Base-by-base conservation (phyloP, 2,329 filamentous ascomycete species). In the Leptoxyphium fumago region DNA sequence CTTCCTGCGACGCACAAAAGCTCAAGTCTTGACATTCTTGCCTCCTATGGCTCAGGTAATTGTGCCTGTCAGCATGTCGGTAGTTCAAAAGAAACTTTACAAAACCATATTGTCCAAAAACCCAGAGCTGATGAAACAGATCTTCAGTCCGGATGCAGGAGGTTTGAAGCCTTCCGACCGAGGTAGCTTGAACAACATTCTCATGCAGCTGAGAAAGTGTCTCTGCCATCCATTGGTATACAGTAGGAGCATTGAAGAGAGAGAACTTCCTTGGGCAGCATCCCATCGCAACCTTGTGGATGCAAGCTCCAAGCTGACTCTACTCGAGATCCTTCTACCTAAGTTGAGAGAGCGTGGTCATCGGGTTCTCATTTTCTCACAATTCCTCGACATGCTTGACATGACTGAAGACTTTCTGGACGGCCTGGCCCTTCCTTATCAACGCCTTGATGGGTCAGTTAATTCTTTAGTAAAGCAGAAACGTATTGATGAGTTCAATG, bases 181-280 rank as follows among this genome's bases (percentile, higher is more conserved):
- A 5, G 80, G 84, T 38, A 89, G 79, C 49, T 66, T 96, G 45
- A 94, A 82, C 71, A 98, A 98, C 54, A 94, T 98, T 34, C 64
- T 98, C 38, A 86, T 95, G 75, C 91, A 98, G 61, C 72, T 98
- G 14, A 78, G 91, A 14, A 96, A 95, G 61, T 94, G 86, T 51
- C 71, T 98, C 2, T 95, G 89, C 51, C 93, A 98, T 62, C 91
- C 93, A 0, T 98, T 96, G 59, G 79, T 96, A 41, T 98, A 95
- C 69, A 95, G 80, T 55, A 72, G 77, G 36, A 80, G 83, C 17
- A 91, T 98, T 46, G 93, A 98, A 63, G 91, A 98, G 61, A 77
- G 78, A 40, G 75, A 74, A 1, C 68, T 78, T 1, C 71, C 80
- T 44, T 62, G 73, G 1, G 67, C 68, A 6, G 69, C 78, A 2